Percentiles rank a stretch among this genome's conserved stretches.
These are phyloP conservation scores for Vitis hybrid DNA, from an alignment of 177 flowering plant genomes.

Conservation along the genomic window DNA sequence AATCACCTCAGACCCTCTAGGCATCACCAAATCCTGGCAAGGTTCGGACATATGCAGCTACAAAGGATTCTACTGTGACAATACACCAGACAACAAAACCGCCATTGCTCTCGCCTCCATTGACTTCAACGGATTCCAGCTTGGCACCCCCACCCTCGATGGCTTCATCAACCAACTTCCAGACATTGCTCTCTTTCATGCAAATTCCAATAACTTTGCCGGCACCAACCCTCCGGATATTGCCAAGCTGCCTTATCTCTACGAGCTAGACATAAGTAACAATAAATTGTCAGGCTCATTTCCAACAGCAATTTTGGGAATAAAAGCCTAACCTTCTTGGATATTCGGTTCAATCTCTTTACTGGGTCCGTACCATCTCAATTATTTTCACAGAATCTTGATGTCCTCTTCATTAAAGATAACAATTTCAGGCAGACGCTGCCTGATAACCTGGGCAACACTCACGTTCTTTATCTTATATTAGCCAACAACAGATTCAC, in stretches of 20 bases:
- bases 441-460: conserved; percentile 41
- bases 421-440: conserved; percentile 46
- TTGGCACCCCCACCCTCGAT: conserved; percentile 38
- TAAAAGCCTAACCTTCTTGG: conserved; percentile 21
- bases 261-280: conserved; percentile 83
- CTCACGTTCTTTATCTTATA: conserved; percentile 43
- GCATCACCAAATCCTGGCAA: conserved; percentile 53
- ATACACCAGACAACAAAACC: conserved; percentile 44
- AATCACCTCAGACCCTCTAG: conserved; percentile 55
- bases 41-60: conserved; percentile 63
- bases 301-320: conserved; percentile 43
- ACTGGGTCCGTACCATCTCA: conserved; percentile 60
- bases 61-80: conserved; percentile 64
- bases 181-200: conserved; percentile 72
- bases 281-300: conserved; percentile 58
- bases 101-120: conserved; percentile 51
- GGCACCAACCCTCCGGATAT: conserved; percentile 47
- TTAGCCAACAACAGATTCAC: conserved; percentile 68
- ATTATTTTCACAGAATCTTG: conserved; percentile 39
- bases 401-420: conserved; percentile 67
- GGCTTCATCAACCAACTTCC: conserved; percentile 50
- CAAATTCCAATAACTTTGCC: conserved; percentile 62
- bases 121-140: conserved; percentile 69
- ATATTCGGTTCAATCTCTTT: conserved; percentile 62
- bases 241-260: conserved; percentile 44